Conservation (phyloP, 768 basidiomycete species). For the Lentinus brumalis region DNA sequence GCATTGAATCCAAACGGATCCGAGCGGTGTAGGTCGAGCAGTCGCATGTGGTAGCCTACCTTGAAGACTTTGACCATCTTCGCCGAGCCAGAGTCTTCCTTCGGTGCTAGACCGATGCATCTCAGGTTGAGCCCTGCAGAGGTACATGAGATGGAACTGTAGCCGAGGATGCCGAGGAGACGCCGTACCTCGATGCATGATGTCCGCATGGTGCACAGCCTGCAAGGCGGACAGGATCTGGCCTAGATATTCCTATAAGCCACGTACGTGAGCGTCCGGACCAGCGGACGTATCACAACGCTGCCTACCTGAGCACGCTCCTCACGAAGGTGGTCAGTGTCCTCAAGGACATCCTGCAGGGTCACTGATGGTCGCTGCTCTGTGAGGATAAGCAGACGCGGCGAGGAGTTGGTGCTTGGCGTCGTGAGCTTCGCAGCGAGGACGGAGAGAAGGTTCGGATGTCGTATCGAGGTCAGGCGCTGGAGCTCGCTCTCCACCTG, state of each 20-base stretch:
- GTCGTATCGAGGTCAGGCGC: constrained; percentile 56
- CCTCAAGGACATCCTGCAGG: constrained; percentile 73
- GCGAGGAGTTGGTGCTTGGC: constrained; percentile 48
- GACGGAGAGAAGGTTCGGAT: constrained; percentile 66
- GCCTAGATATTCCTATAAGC: constrained; percentile 64
- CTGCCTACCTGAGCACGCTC: constrained; percentile 63
- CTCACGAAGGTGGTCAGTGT: constrained; percentile 73
- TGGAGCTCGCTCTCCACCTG: constrained; percentile 68
- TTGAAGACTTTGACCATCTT: constrained; percentile 77
- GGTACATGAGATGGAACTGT: background rate
- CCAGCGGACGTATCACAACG: background rate
- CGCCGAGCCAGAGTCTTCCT: constrained; percentile 50
- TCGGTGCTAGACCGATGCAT: constrained; percentile 60
- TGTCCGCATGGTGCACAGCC: constrained; percentile 60
- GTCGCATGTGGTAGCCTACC: constrained; percentile 67
- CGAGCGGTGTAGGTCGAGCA: constrained; percentile 82
- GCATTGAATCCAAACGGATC: constrained; percentile 65
- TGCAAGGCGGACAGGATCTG: constrained; percentile 75
- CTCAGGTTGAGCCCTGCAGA: constrained; percentile 56
- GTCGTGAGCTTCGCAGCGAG: constrained; percentile 67
- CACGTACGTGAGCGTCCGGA: background rate
- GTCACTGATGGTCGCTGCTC: constrained; percentile 71
- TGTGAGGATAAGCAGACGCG: constrained; percentile 66
- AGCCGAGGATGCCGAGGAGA: background rate
- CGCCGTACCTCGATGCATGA: constrained; percentile 68